Evolutionary conservation across 1,139 yeast genomes (phyloP), one percentile per base, ranked within the genome.

Genomic region (Taiozyma sp.): DNA sequence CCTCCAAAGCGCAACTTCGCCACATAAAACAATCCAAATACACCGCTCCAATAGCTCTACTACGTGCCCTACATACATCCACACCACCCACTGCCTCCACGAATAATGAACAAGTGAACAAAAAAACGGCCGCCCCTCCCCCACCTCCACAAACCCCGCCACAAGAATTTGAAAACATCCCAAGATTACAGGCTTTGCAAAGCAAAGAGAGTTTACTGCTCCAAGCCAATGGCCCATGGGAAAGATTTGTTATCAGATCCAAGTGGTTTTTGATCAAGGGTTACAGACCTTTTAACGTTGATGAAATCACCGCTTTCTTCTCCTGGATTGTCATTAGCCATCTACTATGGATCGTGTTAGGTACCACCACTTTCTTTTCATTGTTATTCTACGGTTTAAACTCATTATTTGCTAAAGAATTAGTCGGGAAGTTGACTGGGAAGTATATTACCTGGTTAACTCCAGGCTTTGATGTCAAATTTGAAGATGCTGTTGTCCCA

Each of bases 281-380:
- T 19, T 70, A 76, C 53, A 70, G 81, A 44, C 83, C 83, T 4
- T 74, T 78, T 51, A 69, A 80, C 10, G 62, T 73, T 28, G 84
- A 81, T 60, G 84, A 81, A 56, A 63, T 78, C 8, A 77, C 84
- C 0, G 85, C 87, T 0, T 71, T 83, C 60, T 77, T 80, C 44
- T 80, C 83, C 2, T 78, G 82, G 80, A 56, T 78, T 44, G 75
- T 80, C 14, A 70, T 79, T 74, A 82, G 83, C 4, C 78, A 79
- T 58, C 63, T 79, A 7, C 60, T 80, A 23, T 83, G 87, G 87
- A 65, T 83, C n/a, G 65, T 81, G 0, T 63, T 82, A 45, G 87
- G 87, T 3, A 83, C 88, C 2, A 83, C 88, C 1, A 83, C 87
- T 0, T 82, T 83, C 61, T 81, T 81, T 2, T 74, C 84, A 36